These are phyloP conservation scores for Carex sylvatica DNA, from an alignment of 202 grass and related monocot genomes.

Conservation along the genomic window DNA sequence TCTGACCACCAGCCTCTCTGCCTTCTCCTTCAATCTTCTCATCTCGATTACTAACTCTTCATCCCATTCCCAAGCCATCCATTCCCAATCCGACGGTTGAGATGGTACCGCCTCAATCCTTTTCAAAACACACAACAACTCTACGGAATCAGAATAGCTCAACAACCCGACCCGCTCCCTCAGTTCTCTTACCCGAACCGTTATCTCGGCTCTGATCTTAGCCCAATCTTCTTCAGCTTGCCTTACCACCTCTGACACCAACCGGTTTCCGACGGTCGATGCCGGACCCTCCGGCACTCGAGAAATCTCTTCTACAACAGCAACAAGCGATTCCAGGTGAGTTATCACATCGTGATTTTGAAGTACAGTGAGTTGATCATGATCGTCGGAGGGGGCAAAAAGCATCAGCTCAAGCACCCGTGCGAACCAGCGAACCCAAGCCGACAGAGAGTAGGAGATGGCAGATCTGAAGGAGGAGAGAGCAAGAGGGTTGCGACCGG, in stretches of 20 bases:
- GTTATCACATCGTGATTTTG: slow-evolving; percentile 45
- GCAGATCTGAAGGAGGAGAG: slow-evolving; percentile 61
- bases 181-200: slow-evolving; percentile 48
- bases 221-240: slow-evolving; percentile 60
- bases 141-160: slow-evolving; percentile 58
- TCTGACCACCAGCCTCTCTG: slow-evolving; percentile 41
- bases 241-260: slow-evolving; percentile 47
- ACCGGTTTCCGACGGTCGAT: slow-evolving; percentile 29
- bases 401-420: slow-evolving; percentile 73
- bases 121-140: slow-evolving; percentile 59
- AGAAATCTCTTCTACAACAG: slow-evolving; percentile 46
- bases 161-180: slow-evolving; percentile 56
- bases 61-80: slow-evolving; percentile 57
- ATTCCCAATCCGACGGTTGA: slow-evolving; percentile 49
- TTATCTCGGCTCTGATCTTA: slow-evolving; percentile 43
- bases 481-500: slow-evolving; percentile 75
- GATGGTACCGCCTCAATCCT: slow-evolving; percentile 39
- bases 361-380: slow-evolving; percentile 44
- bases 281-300: slow-evolving; percentile 34
- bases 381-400: slow-evolving; percentile 18
- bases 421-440: slow-evolving; percentile 75
- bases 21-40: slow-evolving; percentile 32
- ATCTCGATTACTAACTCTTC: slow-evolving; percentile 41
- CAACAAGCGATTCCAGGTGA: slow-evolving; percentile 49
- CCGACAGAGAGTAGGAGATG: slow-evolving; percentile 46